Percentiles rank a stretch among this genome's conserved stretches.
These are phyloP conservation scores for Dictyostelium firmibasis DNA, from an alignment of 78 protist species.

Conservation along the genomic window DNA sequence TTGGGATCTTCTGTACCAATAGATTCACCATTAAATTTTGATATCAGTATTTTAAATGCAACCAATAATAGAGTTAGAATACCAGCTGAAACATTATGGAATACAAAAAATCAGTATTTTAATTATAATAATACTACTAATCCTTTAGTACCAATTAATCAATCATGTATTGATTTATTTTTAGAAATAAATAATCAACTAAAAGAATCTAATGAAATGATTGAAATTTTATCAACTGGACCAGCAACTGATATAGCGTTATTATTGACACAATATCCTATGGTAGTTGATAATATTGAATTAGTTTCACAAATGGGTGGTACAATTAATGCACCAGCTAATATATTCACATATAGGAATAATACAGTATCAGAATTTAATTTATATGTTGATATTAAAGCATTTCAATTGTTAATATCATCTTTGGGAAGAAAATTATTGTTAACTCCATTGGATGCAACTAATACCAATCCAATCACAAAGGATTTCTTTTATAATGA, in stretches of 20 bases:
- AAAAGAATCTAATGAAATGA: neutral
- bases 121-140: neutral
- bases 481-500: neutral
- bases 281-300: neutral
- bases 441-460: neutral
- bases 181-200: neutral
- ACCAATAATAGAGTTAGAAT: neutral
- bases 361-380: neutral
- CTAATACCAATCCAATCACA: neutral
- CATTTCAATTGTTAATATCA: neutral
- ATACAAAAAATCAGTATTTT: neutral
- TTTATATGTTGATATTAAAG: neutral
- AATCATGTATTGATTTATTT: neutral
- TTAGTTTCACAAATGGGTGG: conserved; percentile 1
- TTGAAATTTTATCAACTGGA: neutral
- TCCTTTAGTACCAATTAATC: neutral
- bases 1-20: neutral
- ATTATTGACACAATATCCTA: neutral
- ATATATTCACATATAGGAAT: neutral
- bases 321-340: neutral
- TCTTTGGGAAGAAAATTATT: neutral
- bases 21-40: neutral
- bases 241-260: neutral
- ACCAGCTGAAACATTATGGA: neutral
- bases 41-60: neutral